These are phyloP conservation scores for Alternaria solani DNA, from an alignment of 2,329 filamentous ascomycete species.

Conservation along the genomic window DNA sequence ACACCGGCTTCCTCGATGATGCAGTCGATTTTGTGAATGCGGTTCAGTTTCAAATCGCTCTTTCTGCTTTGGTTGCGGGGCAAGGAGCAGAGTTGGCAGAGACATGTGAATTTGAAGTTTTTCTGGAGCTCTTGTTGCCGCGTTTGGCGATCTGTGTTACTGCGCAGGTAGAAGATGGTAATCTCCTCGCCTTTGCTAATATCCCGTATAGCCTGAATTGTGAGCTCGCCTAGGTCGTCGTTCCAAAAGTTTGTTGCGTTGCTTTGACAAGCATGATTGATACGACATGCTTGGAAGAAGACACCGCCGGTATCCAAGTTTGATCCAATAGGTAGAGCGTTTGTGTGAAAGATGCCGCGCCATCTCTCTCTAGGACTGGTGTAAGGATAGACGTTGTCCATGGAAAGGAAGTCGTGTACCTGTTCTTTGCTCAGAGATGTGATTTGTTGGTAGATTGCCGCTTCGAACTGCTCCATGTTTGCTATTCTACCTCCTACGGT, in stretches of 20 bases:
- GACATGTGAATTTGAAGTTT: conserved; percentile 30
- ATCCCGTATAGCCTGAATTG: neutral
- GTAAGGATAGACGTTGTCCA: neutral
- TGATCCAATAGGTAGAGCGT: conserved; percentile 41
- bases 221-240: conserved; percentile 30
- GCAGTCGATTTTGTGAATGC: neutral
- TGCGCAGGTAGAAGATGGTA: conserved; percentile 35
- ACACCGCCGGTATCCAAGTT: conserved; percentile 37
- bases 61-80: neutral
- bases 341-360: conserved; percentile 32
- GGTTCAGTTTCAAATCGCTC: neutral
- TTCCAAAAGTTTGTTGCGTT: conserved; percentile 52
- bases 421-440: neutral
- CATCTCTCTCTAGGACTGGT: neutral
- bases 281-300: conserved; percentile 47
- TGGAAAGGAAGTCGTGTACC: neutral
- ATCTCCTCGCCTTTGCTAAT: neutral
- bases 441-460: neutral
- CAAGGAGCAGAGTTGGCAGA: neutral
- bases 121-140: conserved; percentile 31
- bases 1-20: neutral
- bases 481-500: conserved; percentile 37
- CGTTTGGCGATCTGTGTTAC: conserved; percentile 49
- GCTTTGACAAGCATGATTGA: conserved; percentile 52
- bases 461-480: neutral